Evolutionary conservation across 139 green algal species (phyloP).

Genomic region (Penium margaritaceum): DNA sequence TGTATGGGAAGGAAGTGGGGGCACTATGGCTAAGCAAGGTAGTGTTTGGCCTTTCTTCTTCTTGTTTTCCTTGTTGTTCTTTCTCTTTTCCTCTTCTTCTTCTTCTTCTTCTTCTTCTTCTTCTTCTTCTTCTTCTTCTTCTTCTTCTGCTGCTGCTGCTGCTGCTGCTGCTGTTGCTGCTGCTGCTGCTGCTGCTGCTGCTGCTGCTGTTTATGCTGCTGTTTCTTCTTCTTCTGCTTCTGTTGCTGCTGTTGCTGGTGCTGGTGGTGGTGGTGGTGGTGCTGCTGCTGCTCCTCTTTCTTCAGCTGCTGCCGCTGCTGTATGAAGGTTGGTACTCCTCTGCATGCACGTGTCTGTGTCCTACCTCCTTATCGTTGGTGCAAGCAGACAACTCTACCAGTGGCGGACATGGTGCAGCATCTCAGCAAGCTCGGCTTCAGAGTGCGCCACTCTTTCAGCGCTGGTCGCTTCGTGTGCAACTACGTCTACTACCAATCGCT

Average conservation of each 20-base stretch:
- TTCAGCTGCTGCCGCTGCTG: no score
- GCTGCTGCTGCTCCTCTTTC: neutral
- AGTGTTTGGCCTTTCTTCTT: no score
- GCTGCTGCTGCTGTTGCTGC: no score
- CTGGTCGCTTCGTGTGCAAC: slow-evolving; percentile 44
- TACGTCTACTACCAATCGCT: slow-evolving; percentile 47
- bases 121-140: neutral
- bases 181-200: no score
- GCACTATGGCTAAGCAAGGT: no score
- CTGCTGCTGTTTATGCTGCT: neutral
- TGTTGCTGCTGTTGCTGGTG: neutral
- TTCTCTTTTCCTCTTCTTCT: neutral
- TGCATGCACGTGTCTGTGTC: no score
- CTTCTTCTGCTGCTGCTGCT: neutral
- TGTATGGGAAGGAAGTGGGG: no score
- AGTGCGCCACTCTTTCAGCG: slow-evolving; percentile 26
- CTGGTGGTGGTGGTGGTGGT: no score
- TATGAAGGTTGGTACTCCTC: no score
- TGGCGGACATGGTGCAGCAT: neutral
- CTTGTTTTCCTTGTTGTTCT: neutral
- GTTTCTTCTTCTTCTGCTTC: neutral
- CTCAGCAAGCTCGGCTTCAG: slow-evolving; percentile 24
- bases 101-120: neutral
- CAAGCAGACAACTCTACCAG: slow-evolving; percentile 26
- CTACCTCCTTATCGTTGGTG: no score